Conservation (phyloP, 192 early-diverging fungal species). For the Backusella mclennaniae region DNA sequence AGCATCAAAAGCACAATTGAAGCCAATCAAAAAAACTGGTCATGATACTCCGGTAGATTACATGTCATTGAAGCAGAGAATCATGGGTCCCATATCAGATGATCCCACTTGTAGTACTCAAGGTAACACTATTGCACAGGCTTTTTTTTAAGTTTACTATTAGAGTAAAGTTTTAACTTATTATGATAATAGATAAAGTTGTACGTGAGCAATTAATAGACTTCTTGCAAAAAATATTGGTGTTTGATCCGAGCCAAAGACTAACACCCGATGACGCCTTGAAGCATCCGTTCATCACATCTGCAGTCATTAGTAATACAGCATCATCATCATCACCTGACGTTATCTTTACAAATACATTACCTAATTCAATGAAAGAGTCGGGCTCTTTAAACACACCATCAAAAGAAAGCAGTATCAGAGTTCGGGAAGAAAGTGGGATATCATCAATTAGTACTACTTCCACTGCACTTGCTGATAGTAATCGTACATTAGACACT, state of each 20-base stretch:
- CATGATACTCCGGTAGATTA: neutral
- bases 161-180: neutral
- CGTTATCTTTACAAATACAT: neutral
- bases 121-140: neutral
- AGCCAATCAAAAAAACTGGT: neutral
- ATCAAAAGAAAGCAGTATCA: neutral
- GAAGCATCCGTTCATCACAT: constrained; percentile 78
- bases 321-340: neutral
- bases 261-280: constrained; percentile 78
- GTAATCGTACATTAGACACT: neutral
- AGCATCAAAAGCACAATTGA: neutral
- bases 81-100: neutral
- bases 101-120: neutral
- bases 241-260: constrained; percentile 73
- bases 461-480: neutral
- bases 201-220: constrained; percentile 46
- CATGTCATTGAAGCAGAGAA: neutral
- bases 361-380: neutral
- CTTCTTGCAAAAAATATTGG: constrained; percentile 70
- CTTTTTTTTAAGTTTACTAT: neutral
- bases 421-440: neutral
- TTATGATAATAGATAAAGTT: constrained; percentile 7
- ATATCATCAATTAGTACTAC: constrained; percentile 1
- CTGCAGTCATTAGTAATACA: constrained; percentile 45
- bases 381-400: neutral